Evolutionary conservation across 306 rosid genomes (phyloP).

Genomic region (Pyrus bretschneideri): DNA sequence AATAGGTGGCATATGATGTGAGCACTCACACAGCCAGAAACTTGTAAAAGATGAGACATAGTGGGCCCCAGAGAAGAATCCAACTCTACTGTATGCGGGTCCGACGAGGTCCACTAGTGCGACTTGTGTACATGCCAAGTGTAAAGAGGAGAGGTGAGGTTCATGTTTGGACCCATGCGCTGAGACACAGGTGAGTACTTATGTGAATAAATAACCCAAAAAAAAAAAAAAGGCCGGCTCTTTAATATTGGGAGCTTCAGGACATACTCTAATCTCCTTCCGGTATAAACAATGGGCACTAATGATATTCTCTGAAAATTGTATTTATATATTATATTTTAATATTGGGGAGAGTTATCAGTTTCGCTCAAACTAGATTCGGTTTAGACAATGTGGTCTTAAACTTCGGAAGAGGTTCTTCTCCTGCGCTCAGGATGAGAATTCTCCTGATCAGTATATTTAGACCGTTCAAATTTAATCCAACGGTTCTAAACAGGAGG

Average conservation of each 20-base stretch:
- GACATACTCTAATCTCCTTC: conserved; percentile 3
- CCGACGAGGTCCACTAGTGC: background rate
- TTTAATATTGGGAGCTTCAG: background rate
- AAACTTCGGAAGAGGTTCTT: too few species aligned
- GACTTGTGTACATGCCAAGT: conserved; percentile 12
- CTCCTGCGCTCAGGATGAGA: too few species aligned
- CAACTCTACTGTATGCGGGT: conserved; percentile 2
- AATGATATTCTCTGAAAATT: background rate
- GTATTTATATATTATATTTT: too few species aligned
- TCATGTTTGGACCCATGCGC: conserved; percentile 25
- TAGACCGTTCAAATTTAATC: too few species aligned
- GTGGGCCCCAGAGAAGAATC: background rate
- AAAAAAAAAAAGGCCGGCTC: background rate
- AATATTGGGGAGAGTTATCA: too few species aligned
- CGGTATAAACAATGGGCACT: conserved; percentile 17
- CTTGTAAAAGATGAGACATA: background rate
- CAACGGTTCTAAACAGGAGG: accelerated
- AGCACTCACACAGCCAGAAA: background rate
- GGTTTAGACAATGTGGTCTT: too few species aligned
- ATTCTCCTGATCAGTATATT: too few species aligned
- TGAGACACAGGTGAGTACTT: conserved; percentile 6
- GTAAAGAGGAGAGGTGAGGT: conserved; percentile 3
- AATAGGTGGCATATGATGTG: background rate
- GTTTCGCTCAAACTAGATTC: too few species aligned
- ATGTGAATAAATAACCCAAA: background rate